Evolutionary conservation across 768 basidiomycete species (phyloP), one percentile per base, ranked within the genome.

Genomic region (Psilocybe azurescens): DNA sequence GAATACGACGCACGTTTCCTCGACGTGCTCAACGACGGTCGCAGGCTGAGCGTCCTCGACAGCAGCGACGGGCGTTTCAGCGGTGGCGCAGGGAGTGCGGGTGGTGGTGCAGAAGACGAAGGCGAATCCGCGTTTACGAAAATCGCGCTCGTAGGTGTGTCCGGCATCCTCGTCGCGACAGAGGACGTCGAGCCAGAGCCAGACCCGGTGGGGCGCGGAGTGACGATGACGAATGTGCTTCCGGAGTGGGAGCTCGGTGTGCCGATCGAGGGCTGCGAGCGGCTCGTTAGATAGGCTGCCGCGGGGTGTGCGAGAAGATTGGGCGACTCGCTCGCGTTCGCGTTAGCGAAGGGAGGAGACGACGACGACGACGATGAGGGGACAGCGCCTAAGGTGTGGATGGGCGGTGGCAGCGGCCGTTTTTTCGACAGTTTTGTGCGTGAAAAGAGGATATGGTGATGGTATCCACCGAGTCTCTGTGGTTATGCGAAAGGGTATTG

Each of bases 41-140:
- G 36, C 47, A 61, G 29, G 28, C 60, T 61, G 18, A 61, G 56
- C 48, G 60, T 61, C 20, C 60, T 20, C 14, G 38, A 14, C 11
- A 61, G 39, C 20, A 61, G 28, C 11, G 60, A 61, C 10, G 60
- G 24, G 20, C 53, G 33, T 39, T 47, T 56, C 14, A 33, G 46
- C 9, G 36, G 18, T 30, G 24, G 38, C 14, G n/a, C 29, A 6
- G 20, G 44, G 33, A 33, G 8, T 30, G 28, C 2, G 39, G 30
- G 50, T 6, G n/a, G 39, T 32, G 3, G 58, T 29, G 18, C 6
- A 38, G 13, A 5, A 28, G 33, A 18, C 33, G 38, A 14, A 38
- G 18, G 39, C 50, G 38, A n/a, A n/a, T 28, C 38, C 38, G 38
- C 38, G 14, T 14, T 39, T 39, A 39, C 14, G 14, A 39, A 39